Conservation (phyloP, 257 asterid species). For the Ophiorrhiza pumila region DNA sequence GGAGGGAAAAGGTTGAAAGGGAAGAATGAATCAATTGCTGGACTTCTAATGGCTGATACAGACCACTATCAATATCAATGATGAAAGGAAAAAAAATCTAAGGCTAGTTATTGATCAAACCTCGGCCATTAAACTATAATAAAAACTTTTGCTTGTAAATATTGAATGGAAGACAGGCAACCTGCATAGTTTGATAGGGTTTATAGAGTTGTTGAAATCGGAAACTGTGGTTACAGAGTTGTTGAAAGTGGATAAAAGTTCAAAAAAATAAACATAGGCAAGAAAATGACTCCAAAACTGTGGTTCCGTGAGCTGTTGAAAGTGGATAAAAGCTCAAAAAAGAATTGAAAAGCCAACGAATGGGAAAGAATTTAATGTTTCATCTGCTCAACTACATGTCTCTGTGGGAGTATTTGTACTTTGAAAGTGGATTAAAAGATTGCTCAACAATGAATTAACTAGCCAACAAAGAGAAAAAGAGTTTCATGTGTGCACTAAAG, state of each 20-base stretch:
- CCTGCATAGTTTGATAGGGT: neutral
- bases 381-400: neutral
- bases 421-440: neutral
- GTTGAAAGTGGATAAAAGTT: too few relatives aligned
- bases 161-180: neutral
- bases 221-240: too few relatives aligned
- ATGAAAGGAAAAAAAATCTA: neutral
- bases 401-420: neutral
- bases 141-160: neutral
- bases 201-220: too few relatives aligned
- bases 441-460: neutral
- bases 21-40: neutral
- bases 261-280: too few relatives aligned
- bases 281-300: too few relatives aligned
- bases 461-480: neutral
- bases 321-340: neutral
- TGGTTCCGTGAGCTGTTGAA: too few relatives aligned
- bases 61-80: neutral
- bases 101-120: neutral
- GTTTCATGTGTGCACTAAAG: neutral
- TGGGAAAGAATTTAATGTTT: neutral
- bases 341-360: neutral
- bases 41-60: neutral
- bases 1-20: neutral
- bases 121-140: neutral